Conservation (phyloP, 2,329 filamentous ascomycete species). For the Mollisia scopiformis region DNA sequence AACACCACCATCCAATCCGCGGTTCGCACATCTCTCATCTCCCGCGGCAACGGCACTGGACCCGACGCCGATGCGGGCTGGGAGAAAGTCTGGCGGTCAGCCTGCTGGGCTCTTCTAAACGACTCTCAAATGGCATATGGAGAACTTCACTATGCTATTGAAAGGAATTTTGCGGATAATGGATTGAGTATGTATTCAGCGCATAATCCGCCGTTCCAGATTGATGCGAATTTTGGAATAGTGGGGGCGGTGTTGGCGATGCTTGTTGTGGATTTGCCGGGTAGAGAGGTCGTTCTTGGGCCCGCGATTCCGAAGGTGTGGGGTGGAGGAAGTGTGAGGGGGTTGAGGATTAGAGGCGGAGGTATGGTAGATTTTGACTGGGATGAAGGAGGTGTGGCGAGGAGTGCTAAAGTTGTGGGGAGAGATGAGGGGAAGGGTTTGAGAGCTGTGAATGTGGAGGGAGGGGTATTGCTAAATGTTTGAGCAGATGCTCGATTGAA, state of each 20-base stretch:
- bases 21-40: conserved; percentile 47
- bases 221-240: conserved; percentile 61
- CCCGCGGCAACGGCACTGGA: conserved; percentile 49
- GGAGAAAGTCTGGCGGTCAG: conserved; percentile 60
- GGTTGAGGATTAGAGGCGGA: conserved; percentile 48
- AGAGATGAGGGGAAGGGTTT: background rate
- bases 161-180: conserved; percentile 53
- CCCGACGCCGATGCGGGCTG: conserved; percentile 57
- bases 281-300: conserved; percentile 44
- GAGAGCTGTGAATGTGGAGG: background rate
- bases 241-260: conserved; percentile 53
- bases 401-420: conserved; percentile 2
- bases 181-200: conserved; percentile 55
- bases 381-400: conserved; percentile 43
- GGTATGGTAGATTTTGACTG: conserved; percentile 47
- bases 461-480: background rate
- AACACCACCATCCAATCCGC: conserved; percentile 47
- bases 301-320: conserved; percentile 50
- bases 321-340: conserved; percentile 47
- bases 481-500: too few species aligned
- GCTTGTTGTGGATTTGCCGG: conserved; percentile 53
- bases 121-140: conserved; percentile 51
- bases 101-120: conserved; percentile 59
- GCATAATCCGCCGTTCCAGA: conserved; percentile 53
- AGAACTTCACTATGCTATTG: conserved; percentile 51